Evolutionary conservation across 768 basidiomycete species (phyloP).

Genomic region (Boletus patriciae): DNA sequence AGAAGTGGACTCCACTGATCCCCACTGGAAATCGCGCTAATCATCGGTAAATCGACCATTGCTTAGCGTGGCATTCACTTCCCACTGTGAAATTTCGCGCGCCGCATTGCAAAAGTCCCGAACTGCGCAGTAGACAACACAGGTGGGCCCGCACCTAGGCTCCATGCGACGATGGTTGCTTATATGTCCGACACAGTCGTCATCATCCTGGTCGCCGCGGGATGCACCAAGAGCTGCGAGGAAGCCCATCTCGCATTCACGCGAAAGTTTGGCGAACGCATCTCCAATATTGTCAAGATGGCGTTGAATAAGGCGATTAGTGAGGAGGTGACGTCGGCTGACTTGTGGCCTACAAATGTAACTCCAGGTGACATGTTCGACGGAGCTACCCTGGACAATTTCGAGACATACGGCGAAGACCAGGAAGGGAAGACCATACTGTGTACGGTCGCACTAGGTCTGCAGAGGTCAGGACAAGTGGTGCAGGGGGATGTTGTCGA

Average conservation of each 20-base stretch:
- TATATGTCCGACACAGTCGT: conserved; percentile 46
- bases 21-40: too few relatives aligned
- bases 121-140: too few relatives aligned
- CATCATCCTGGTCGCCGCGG: conserved; percentile 43
- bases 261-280: conserved; percentile 36
- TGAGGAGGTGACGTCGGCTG: conserved; percentile 56
- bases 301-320: conserved; percentile 50
- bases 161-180: conserved; percentile 40
- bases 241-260: conserved; percentile 32
- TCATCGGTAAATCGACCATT: too few relatives aligned
- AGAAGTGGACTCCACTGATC: too few relatives aligned
- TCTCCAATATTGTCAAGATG: conserved; percentile 36
- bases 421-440: conserved; percentile 36
- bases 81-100: too few relatives aligned
- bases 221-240: conserved; percentile 36
- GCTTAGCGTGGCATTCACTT: too few relatives aligned
- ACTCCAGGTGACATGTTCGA: conserved; percentile 44
- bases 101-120: too few relatives aligned
- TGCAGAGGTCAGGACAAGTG: conserved; percentile 40
- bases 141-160: too few relatives aligned
- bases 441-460: conserved; percentile 59
- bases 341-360: conserved; percentile 52
- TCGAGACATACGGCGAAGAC: conserved; percentile 26
- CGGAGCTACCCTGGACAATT: conserved; percentile 46
- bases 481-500: conserved; percentile 41